A percentile compares a stretch with the other conserved stretches of the same genome.
Conservation (phyloP, 2,329 filamentous ascomycete genomes). For the Neonectria coccinea region DNA sequence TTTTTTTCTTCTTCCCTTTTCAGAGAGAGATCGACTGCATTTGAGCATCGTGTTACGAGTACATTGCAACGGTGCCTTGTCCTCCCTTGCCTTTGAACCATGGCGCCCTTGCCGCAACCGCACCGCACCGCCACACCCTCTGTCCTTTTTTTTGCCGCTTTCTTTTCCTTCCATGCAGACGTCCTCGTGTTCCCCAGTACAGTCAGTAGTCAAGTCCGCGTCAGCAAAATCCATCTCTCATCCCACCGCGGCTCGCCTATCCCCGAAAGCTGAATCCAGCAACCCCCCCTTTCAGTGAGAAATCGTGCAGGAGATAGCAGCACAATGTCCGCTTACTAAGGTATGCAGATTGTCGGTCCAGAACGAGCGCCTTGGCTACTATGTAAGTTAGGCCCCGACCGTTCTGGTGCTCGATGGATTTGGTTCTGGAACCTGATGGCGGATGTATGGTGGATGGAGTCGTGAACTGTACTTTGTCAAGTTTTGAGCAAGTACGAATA, state of each 20-base stretch:
- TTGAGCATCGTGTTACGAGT: background rate
- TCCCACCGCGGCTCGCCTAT: background rate
- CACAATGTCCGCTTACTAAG: no score
- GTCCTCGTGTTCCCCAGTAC: conserved; percentile 19
- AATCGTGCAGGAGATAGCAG: background rate
- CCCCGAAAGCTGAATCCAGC: conserved; percentile 7
- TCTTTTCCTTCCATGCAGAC: conserved; percentile 10
- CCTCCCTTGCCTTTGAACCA: conserved; percentile 5
- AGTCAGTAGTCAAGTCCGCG: conserved; percentile 1
- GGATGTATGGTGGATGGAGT: background rate
- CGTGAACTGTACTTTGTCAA: background rate
- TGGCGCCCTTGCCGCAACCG: conserved; percentile 21
- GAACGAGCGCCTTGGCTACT: background rate
- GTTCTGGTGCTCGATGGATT: conserved; percentile 4
- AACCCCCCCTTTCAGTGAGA: background rate
- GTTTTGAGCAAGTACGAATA: background rate
- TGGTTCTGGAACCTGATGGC: background rate
- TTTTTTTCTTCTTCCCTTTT: background rate
- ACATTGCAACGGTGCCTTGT: conserved; percentile 2
- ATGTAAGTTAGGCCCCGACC: conserved; percentile 1
- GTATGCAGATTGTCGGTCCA: background rate
- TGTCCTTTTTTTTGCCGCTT: background rate
- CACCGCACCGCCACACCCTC: conserved; percentile 3
- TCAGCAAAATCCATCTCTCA: conserved; percentile 16
- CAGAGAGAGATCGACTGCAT: background rate